Evolutionary conservation across 148 eudicot species (phyloP).

Genomic region (Pouteria glomerata): DNA sequence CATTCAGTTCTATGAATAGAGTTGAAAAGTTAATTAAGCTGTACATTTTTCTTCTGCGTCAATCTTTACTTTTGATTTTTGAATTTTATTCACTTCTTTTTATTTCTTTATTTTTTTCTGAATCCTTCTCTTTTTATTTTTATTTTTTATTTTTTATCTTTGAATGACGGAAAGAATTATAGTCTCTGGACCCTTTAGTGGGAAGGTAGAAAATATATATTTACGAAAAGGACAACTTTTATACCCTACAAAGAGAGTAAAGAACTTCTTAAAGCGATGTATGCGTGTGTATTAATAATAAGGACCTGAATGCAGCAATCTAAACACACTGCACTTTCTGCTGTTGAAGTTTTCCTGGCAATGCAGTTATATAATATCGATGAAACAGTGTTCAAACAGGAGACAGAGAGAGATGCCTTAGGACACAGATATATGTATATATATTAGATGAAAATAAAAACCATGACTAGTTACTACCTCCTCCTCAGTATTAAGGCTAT

Average conservation of each 20-base stretch:
- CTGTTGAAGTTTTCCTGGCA: no score
- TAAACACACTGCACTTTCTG: background rate
- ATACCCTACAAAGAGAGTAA: slow-evolving; percentile 5
- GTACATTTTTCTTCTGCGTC: no score
- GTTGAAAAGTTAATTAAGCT: no score
- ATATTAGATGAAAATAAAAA: no score
- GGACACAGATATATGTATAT: no score
- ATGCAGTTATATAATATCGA: no score
- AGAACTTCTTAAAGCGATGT: background rate
- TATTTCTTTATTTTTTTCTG: background rate
- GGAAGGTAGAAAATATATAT: no score
- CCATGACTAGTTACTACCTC: no score
- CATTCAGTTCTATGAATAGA: no score
- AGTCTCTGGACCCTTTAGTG: background rate
- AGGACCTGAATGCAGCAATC: background rate
- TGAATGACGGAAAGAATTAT: background rate
- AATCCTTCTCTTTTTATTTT: background rate
- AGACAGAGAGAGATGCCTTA: no score
- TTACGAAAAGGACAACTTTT: background rate
- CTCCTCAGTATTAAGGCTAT: no score
- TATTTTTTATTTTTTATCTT: background rate
- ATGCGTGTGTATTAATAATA: background rate
- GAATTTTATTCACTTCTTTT: background rate
- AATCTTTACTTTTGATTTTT: background rate
- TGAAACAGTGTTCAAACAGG: no score